A percentile compares a stretch with the other conserved stretches of the same genome.
These are phyloP conservation scores for Lodderomyces oxycetoniae DNA, from an alignment of 1,139 yeast species.

Conservation along the genomic window DNA sequence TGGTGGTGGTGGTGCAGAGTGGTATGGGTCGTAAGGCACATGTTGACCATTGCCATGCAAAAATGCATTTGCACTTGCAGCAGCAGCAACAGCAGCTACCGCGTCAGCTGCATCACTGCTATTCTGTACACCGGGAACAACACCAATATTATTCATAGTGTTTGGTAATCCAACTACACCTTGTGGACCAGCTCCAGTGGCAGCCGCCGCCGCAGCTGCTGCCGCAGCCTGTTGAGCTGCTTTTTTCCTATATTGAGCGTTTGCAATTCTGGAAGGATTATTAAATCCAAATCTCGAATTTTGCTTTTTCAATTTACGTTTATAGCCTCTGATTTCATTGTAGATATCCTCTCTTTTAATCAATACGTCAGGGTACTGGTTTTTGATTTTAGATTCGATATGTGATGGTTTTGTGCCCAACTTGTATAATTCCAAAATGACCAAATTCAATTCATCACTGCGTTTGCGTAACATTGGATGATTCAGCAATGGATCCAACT, in stretches of 20 bases:
- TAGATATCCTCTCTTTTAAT: conserved; percentile 56
- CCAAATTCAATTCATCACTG: conserved; percentile 48
- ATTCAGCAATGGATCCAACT: conserved; percentile 50
- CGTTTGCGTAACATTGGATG: conserved; percentile 58
- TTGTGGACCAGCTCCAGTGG: conserved; percentile 5
- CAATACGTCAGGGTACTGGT: conserved; percentile 51
- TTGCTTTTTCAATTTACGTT: conserved; percentile 47
- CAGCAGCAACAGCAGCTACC: conserved; percentile 16
- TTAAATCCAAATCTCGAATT: conserved; percentile 20
- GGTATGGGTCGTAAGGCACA: conserved; percentile 3
- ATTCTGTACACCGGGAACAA: conserved; percentile 5
- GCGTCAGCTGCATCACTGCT: conserved; percentile 9
- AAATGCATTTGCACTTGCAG: conserved; percentile 28
- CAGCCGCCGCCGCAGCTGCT: conserved; percentile 13
- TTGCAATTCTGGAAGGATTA: conserved; percentile 19
- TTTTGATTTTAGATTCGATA: conserved; percentile 50
- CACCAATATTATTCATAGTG: conserved; percentile 7
- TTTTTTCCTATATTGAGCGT: conserved; percentile 14
- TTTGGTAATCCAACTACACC: conserved; percentile 4
- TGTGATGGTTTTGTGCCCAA: conserved; percentile 57
- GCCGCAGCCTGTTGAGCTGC: conserved; percentile 13
- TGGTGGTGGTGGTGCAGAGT: conserved; percentile 8
- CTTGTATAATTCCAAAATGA: conserved; percentile 50
- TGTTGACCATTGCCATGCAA: conserved; percentile 27
- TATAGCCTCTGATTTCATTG: conserved; percentile 56